Conservation (phyloP, 768 basidiomycete genomes). For the Boletus pseudo-olivaceus region DNA sequence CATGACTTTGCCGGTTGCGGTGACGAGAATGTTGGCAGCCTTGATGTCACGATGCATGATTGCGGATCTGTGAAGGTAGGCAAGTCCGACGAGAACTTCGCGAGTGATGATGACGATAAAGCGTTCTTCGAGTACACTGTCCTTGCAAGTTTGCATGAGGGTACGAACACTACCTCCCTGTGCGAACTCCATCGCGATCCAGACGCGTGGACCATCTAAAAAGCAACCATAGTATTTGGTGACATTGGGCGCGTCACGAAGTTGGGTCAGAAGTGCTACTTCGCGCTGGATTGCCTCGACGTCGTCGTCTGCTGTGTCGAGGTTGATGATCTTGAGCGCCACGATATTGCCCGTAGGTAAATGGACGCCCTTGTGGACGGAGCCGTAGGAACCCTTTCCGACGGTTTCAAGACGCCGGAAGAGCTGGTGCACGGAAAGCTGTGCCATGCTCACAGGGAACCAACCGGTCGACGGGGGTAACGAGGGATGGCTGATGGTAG, state of each 20-base stretch:
- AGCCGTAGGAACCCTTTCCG: constrained; percentile 94
- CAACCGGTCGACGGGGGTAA: neutral
- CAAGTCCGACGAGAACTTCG: constrained; percentile 83
- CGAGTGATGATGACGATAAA: constrained; percentile 84
- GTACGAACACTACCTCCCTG: constrained; percentile 92
- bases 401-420: constrained; percentile 87
- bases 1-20: constrained; percentile 84
- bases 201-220: constrained; percentile 91
- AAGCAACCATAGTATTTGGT: constrained; percentile 97
- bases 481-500: neutral
- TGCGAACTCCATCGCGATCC: constrained; percentile 99
- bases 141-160: constrained; percentile 83
- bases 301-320: constrained; percentile 95
- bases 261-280: constrained; percentile 85
- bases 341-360: constrained; percentile 83
- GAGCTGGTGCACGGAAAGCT: constrained; percentile 70
- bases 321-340: constrained; percentile 97
- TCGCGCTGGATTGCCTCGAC: constrained; percentile 96
- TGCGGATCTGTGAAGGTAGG: constrained; percentile 87
- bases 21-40: constrained; percentile 93
- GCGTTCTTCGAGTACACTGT: constrained; percentile 79
- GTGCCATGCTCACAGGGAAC: constrained; percentile 33
- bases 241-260: constrained; percentile 86
- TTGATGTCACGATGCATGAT: constrained; percentile 99
- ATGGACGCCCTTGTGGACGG: constrained; percentile 89